Base-by-base conservation (phyloP, 169 alveolate genomes). In the Theileria parva region DNA sequence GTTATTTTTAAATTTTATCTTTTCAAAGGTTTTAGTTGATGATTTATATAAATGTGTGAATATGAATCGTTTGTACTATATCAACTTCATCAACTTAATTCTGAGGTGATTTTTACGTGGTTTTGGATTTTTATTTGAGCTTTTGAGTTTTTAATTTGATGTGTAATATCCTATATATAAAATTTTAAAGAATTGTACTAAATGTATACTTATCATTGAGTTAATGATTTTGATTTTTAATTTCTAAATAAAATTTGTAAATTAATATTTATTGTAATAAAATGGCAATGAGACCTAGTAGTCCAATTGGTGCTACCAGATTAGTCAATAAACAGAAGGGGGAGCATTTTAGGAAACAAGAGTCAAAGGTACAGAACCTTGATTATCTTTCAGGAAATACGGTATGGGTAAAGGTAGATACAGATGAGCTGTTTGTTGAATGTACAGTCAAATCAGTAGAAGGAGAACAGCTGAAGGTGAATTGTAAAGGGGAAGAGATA, bases 371-470 rank as follows among this genome's bases (percentile, higher is more conserved):
- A 37, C 86, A 85, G 25, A 85, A 77, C 39, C 23, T 85, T 60
- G 80, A 85, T 19, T 85, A 77, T 51, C 34, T 85, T 44, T 32
- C 72, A 13, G 91, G 87, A 28, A 53, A 57, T 25, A 74, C 70
- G 1, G 84, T 85, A 30, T 85, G 91, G 91, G 74, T 85, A 32
- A 85, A 85, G 51, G 75, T 66, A 6, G 91, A 85, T 37, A 34
- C 64, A 17, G 91, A 85, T 44, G 87, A 85, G 28, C 48, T 85
- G 53, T 85, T 78, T 37, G 87, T 74, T 28, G 81, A 74, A 68
- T 85, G 48, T 11, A 78, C 83, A 21, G 85, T 85, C 12, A 77
- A 85, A 55, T 77, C 87, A 27, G 71, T 77, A 37, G 64, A 77
- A 6, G 69, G 64, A 37, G 84, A 85, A 23, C 37, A 64, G 23